Conservation (phyloP, 2,329 filamentous ascomycete genomes). For the Grosmannia serpens region DNA sequence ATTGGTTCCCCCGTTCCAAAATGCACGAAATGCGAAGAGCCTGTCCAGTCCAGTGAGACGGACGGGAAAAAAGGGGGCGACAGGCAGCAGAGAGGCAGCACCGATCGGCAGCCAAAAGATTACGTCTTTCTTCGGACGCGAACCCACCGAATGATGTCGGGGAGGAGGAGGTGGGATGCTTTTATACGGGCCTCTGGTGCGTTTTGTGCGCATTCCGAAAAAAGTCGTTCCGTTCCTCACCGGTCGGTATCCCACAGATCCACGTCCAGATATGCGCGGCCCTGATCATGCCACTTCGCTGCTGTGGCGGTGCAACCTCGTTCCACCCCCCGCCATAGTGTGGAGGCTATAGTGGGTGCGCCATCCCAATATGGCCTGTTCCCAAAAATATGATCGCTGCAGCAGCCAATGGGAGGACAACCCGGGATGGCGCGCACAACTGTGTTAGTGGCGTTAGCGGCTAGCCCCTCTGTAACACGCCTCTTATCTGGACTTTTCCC, state of each 20-base stretch:
- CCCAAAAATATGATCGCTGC: neutral
- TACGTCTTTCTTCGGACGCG: slow-evolving; percentile 1
- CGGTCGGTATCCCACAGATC: neutral
- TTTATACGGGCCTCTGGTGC: neutral
- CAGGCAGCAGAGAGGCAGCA: neutral
- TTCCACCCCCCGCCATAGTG: slow-evolving; percentile 1
- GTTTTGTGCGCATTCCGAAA: neutral
- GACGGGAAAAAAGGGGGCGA: neutral
- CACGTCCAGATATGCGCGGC: neutral
- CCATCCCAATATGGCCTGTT: slow-evolving; percentile 5
- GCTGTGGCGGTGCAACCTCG: slow-evolving; percentile 11
- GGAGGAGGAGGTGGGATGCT: neutral
- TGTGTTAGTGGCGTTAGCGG: neutral
- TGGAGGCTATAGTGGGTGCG: neutral
- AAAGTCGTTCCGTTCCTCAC: neutral
- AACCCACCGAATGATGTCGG: neutral
- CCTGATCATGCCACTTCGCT: slow-evolving; percentile 12
- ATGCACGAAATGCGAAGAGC: neutral
- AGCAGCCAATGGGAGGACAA: neutral
- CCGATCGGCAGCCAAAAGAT: neutral
- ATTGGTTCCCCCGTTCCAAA: neutral
- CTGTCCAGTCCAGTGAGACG: neutral
- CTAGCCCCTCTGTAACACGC: neutral
- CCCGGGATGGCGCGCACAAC: slow-evolving; percentile 5
- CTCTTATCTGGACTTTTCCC: neutral